phyloP scores from a whole-genome alignment of 306 rosid species.

The Prosopis cineraria region DNA sequence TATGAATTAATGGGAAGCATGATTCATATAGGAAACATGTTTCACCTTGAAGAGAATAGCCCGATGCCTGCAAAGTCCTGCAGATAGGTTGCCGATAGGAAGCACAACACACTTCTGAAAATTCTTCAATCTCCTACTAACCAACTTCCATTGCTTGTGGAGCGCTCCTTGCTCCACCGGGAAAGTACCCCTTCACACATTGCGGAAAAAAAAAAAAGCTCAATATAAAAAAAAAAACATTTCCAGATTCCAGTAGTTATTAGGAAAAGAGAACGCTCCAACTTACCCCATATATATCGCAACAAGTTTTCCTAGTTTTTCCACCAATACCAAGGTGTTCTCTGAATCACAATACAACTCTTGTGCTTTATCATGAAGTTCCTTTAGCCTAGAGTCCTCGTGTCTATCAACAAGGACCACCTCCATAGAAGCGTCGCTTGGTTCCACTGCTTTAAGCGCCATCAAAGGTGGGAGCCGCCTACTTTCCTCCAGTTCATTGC shows the following conservation, averaged over 20 bases:
- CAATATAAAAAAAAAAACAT: background rate
- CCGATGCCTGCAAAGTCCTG: slow-evolving; percentile 94
- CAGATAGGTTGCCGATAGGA: slow-evolving; percentile 85
- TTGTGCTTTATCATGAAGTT: slow-evolving; percentile 86
- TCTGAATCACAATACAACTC: slow-evolving; percentile 77
- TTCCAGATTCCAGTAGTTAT: background rate
- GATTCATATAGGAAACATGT: background rate
- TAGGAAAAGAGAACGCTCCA: background rate
- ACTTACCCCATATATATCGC: slow-evolving; percentile 91
- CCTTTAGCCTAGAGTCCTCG: slow-evolving; percentile 73
- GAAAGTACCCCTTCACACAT: slow-evolving; percentile 67
- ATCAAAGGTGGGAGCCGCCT: slow-evolving; percentile 59
- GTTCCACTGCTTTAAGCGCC: slow-evolving; percentile 74
- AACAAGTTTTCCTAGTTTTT: slow-evolving; percentile 91
- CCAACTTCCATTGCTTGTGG: slow-evolving; percentile 81
- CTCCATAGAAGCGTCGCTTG: slow-evolving; percentile 75
- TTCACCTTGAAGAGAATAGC: slow-evolving; percentile 98
- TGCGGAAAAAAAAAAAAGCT: background rate
- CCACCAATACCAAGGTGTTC: slow-evolving; percentile 66
- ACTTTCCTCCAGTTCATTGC: slow-evolving; percentile 80
- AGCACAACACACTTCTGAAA: slow-evolving; percentile 81
- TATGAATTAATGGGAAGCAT: background rate
- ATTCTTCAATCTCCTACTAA: slow-evolving; percentile 76
- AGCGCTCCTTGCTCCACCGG: slow-evolving; percentile 88
- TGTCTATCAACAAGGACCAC: slow-evolving; percentile 79